Evolutionary conservation across 2,329 filamentous ascomycete genomes (phyloP).

Genomic region (Acarospora socialis): DNA sequence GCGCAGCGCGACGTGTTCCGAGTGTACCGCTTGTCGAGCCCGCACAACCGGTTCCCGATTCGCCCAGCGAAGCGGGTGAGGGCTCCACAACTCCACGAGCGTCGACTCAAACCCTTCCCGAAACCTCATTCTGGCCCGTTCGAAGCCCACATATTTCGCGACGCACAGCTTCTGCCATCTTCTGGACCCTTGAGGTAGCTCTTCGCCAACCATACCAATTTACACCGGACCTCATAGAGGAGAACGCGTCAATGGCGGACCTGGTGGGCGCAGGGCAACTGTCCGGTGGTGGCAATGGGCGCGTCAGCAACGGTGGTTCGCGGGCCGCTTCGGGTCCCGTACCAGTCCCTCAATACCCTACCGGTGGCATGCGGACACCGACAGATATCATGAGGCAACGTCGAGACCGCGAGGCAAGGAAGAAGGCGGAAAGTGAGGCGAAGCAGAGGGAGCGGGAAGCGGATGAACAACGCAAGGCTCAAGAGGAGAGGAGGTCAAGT

Average conservation of each 20-base stretch:
- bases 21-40: constrained; percentile 13
- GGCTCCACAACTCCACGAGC: constrained; percentile 19
- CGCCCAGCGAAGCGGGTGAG: constrained; percentile 4
- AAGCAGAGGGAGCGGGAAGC: constrained; percentile 39
- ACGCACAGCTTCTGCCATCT: constrained; percentile 75
- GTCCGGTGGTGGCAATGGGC: constrained; percentile 35
- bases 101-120: constrained; percentile 20
- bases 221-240: constrained; percentile 70
- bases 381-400: constrained; percentile 86
- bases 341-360: constrained; percentile 35
- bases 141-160: constrained; percentile 53
- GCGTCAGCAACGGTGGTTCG: constrained; percentile 42
- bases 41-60: background rate
- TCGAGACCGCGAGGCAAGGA: constrained; percentile 58
- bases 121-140: constrained; percentile 39
- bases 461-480: constrained; percentile 30
- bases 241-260: constrained; percentile 86
- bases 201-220: constrained; percentile 66
- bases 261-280: constrained; percentile 45
- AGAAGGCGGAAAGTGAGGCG: constrained; percentile 53
- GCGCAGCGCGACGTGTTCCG: constrained; percentile 19
- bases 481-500: constrained; percentile 31
- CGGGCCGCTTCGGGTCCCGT: constrained; percentile 38
- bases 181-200: constrained; percentile 83
- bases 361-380: constrained; percentile 60